A percentile compares a stretch with the other conserved stretches of the same genome.
Evolutionary conservation across 2,329 filamentous ascomycete genomes (phyloP).

Genomic region (Trichoderma brevicompactum): DNA sequence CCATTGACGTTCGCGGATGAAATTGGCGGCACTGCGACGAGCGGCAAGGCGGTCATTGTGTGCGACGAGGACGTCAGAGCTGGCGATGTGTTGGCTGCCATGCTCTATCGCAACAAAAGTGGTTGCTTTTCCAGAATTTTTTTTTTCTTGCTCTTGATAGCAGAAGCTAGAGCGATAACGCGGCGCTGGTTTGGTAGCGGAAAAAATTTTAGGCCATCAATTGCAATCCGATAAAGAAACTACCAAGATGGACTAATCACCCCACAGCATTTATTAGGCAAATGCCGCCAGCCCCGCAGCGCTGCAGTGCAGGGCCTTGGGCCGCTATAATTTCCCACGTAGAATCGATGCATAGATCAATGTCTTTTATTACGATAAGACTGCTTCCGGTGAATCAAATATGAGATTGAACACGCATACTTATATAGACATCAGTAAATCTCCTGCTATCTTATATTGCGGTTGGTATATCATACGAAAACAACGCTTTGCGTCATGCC

Average conservation of each 20-base stretch:
- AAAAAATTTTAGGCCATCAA: slow-evolving; percentile 25
- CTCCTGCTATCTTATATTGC: not conserved
- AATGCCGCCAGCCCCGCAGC: slow-evolving; percentile 14
- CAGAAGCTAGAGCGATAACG: slow-evolving; percentile 23
- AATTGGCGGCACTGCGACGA: slow-evolving; percentile 48
- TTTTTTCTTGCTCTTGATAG: not conserved
- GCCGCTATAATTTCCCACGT: not conserved
- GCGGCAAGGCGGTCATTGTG: slow-evolving; percentile 58
- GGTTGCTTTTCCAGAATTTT: not conserved
- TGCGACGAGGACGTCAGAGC: slow-evolving; percentile 68
- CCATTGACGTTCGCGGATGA: slow-evolving; percentile 41
- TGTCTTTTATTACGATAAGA: not conserved
- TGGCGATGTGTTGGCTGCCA: slow-evolving; percentile 55
- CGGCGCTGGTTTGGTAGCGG: slow-evolving; percentile 2
- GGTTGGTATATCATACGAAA: not conserved
- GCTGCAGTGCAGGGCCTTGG: not conserved
- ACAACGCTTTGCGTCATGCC: not conserved
- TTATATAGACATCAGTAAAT: too few relatives aligned
- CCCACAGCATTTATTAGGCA: not conserved
- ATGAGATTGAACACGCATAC: too few relatives aligned
- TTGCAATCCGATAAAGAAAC: slow-evolving; percentile 2
- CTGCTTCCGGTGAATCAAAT: not conserved
- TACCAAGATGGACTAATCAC: slow-evolving; percentile 8
- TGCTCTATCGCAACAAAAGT: slow-evolving; percentile 30
- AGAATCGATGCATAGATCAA: not conserved